These are phyloP conservation scores for Viola odorata DNA, from an alignment of 345 rosid species.

Conservation along the genomic window DNA sequence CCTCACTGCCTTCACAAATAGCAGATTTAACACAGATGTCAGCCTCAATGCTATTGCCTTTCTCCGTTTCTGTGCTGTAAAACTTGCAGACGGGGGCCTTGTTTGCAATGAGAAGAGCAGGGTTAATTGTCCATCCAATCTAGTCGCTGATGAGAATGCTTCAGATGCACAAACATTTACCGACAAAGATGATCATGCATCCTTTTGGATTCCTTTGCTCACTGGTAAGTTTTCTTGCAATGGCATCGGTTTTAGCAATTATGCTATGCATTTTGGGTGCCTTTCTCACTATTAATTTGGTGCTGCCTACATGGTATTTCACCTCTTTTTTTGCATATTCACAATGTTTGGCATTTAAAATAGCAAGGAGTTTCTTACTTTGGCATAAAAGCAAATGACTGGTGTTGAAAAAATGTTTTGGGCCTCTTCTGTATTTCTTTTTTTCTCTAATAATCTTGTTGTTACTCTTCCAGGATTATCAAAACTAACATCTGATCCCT, in stretches of 20 bases:
- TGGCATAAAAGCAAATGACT: no score
- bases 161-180: conserved; percentile 30
- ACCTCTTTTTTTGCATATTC: no score
- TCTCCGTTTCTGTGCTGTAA: conserved; percentile 90
- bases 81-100: conserved; percentile 90
- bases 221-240: conserved; percentile 49
- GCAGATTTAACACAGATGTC: conserved; percentile 80
- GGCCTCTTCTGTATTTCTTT: not conserved
- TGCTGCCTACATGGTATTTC: no score
- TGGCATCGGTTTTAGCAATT: no score
- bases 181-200: conserved; percentile 69
- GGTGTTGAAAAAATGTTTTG: no score
- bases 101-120: conserved; percentile 54
- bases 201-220: conserved; percentile 91
- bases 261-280: not conserved
- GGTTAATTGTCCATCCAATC: conserved; percentile 31
- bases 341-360: no score
- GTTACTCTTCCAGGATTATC: conserved; percentile 66
- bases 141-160: conserved; percentile 26
- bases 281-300: not conserved
- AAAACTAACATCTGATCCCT: conserved; percentile 72
- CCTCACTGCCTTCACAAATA: conserved; percentile 84
- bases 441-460: not conserved
- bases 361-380: no score
- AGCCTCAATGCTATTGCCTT: conserved; percentile 95